A percentile compares a stretch with the other conserved stretches of the same genome.
phyloP scores from a whole-genome alignment of 306 rosid genomes.

The Quercus alba region DNA sequence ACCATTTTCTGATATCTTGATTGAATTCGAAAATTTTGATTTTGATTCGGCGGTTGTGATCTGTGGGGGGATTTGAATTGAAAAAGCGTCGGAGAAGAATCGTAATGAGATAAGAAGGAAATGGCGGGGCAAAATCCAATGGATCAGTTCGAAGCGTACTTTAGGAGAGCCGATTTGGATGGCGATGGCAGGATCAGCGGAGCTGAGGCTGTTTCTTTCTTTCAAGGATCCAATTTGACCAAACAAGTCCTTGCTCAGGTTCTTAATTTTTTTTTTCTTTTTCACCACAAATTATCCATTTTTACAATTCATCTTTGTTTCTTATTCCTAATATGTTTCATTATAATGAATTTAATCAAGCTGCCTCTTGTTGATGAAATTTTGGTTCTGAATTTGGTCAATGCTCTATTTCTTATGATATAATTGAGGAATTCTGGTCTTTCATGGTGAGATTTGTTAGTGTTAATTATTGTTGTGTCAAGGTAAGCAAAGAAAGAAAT shows the following conservation, averaged over 20 bases:
- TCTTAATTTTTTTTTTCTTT: background rate
- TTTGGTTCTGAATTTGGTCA: background rate
- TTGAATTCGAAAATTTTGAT: background rate
- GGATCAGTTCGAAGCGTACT: constrained; percentile 85
- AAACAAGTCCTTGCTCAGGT: constrained; percentile 93
- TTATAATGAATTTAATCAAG: too few relatives aligned
- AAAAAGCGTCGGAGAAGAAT: background rate
- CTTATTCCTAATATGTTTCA: too few relatives aligned
- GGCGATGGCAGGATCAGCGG: constrained; percentile 98
- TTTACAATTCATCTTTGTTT: background rate
- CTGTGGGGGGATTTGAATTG: background rate
- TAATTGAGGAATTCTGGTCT: background rate
- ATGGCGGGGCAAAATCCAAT: constrained; percentile 32
- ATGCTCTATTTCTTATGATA: background rate
- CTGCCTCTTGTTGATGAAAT: background rate
- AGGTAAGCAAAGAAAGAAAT: background rate
- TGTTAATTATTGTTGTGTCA: background rate
- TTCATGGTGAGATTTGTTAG: background rate
- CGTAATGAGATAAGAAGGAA: background rate
- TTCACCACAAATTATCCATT: background rate
- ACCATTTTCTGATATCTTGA: background rate
- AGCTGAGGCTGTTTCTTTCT: constrained; percentile 83
- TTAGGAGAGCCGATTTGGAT: constrained; percentile 87
- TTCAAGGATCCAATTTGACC: constrained; percentile 79
- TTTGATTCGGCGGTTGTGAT: background rate